Percentiles rank a stretch among this genome's conserved stretches.
These are phyloP conservation scores for Malassezia sp. DNA, from an alignment of 1,284 basidiomycete species.

Conservation along the genomic window DNA sequence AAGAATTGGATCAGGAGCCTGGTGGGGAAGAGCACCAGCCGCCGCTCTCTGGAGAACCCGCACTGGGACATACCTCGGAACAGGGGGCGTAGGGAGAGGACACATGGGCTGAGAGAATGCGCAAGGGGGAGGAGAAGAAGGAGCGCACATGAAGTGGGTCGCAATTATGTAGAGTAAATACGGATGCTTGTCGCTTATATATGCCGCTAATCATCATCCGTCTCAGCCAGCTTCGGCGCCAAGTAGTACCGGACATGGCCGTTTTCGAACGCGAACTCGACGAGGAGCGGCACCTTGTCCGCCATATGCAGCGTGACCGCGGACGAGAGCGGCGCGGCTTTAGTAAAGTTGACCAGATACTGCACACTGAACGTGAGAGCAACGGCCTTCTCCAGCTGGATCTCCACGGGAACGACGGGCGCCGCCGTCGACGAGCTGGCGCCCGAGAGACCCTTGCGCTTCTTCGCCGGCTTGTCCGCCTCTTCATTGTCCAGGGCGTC, in stretches of 20 bases:
- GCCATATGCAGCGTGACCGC: constrained; percentile 52
- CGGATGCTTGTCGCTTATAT: no score
- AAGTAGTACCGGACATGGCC: constrained; percentile 51
- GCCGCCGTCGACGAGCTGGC: constrained; percentile 13
- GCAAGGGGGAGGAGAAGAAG: no score
- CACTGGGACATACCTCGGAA: no score
- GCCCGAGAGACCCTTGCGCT: constrained; percentile 23
- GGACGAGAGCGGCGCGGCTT: constrained; percentile 66
- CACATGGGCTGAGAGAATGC: no score
- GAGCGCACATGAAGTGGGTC: no score
- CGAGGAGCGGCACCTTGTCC: constrained; percentile 34
- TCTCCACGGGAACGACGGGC: constrained; percentile 48
- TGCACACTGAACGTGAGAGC: constrained; percentile 90
- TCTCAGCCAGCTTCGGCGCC: constrained; percentile 43
- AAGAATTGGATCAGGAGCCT: background rate
- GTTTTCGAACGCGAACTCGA: constrained; percentile 67
- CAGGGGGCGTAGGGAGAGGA: no score
- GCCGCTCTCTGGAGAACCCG: no score
- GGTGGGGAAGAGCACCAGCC: background rate
- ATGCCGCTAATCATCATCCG: constrained; percentile 28
- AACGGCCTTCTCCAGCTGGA: constrained; percentile 58
- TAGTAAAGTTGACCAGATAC: constrained; percentile 94
- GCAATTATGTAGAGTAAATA: no score
- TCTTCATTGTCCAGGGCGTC: constrained; percentile 36
- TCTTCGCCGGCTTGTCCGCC: constrained; percentile 31